Conservation (phyloP, 106 monocot genomes). For the Acorus calamus region DNA sequence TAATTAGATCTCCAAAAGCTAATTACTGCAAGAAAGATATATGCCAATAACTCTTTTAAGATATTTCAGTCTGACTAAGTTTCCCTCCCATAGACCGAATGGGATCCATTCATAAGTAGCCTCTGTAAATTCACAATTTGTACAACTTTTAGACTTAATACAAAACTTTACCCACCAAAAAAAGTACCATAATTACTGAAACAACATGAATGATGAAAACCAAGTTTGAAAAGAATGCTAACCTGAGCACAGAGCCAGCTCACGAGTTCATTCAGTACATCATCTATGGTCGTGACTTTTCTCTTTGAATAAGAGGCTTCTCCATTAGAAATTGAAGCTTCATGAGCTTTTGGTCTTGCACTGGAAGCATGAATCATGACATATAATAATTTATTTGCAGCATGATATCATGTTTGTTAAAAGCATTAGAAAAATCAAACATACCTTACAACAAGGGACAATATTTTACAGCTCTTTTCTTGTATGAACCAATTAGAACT, state of each 20-base stretch:
- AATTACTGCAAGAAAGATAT: no score
- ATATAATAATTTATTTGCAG: neutral
- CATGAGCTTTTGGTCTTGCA: conserved; percentile 45
- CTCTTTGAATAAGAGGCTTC: conserved; percentile 48
- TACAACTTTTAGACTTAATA: no score
- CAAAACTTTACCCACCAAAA: no score
- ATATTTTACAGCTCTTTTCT: conserved; percentile 94
- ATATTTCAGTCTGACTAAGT: no score
- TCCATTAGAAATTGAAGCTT: conserved; percentile 52
- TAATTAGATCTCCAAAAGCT: no score
- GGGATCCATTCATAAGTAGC: no score
- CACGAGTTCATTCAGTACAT: conserved; percentile 66
- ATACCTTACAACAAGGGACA: conserved; percentile 70
- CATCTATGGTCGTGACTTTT: conserved; percentile 46
- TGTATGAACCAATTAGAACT: conserved; percentile 93
- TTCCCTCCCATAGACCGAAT: no score
- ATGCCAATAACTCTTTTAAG: no score
- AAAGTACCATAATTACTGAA: no score
- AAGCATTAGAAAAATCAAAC: neutral
- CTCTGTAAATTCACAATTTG: no score
- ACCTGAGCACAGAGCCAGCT: conserved; percentile 96
- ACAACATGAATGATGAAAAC: no score
- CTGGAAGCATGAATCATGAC: conserved; percentile 24
- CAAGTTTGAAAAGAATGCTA: conserved; percentile 3
- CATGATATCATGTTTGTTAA: neutral